Percentiles rank a stretch among this genome's conserved stretches.
These are phyloP conservation scores for Paradendryphiella salina DNA, from an alignment of 2,329 filamentous ascomycete genomes.

Conservation along the genomic window DNA sequence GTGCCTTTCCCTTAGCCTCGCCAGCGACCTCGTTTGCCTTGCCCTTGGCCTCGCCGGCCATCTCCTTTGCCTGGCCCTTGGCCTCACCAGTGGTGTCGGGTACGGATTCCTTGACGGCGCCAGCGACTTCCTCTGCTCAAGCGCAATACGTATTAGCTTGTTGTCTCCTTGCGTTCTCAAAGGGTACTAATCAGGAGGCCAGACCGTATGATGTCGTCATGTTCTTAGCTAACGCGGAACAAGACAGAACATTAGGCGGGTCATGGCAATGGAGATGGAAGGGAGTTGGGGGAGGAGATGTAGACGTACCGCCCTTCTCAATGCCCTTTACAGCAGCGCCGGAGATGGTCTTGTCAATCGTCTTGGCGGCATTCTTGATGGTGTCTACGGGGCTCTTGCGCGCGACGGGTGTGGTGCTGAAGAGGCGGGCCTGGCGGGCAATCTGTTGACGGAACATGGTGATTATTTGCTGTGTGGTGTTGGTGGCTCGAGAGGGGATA, in stretches of 20 bases:
- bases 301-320: slow-evolving; percentile 62
- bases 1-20: slow-evolving; percentile 50
- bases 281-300: neutral
- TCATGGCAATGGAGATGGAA: neutral
- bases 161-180: slow-evolving; percentile 14
- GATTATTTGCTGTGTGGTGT: slow-evolving; percentile 14
- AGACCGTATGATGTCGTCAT: slow-evolving; percentile 16
- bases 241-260: slow-evolving; percentile 6
- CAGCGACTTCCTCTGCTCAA: slow-evolving; percentile 55
- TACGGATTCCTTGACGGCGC: slow-evolving; percentile 46
- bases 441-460: slow-evolving; percentile 54
- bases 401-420: slow-evolving; percentile 57
- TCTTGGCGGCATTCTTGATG: slow-evolving; percentile 62
- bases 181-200: too few species aligned
- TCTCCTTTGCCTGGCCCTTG: slow-evolving; percentile 49
- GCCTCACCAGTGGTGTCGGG: slow-evolving; percentile 42
- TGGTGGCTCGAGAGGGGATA: slow-evolving; percentile 3
- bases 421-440: slow-evolving; percentile 53
- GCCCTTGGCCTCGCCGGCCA: slow-evolving; percentile 45
- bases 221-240: slow-evolving; percentile 10
- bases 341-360: slow-evolving; percentile 59
- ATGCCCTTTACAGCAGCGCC: slow-evolving; percentile 64
- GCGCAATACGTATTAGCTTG: slow-evolving; percentile 16
- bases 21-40: slow-evolving; percentile 53
- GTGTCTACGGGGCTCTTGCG: slow-evolving; percentile 59